Conservation (phyloP, 768 basidiomycete genomes). For the Mycena chlorophos region DNA sequence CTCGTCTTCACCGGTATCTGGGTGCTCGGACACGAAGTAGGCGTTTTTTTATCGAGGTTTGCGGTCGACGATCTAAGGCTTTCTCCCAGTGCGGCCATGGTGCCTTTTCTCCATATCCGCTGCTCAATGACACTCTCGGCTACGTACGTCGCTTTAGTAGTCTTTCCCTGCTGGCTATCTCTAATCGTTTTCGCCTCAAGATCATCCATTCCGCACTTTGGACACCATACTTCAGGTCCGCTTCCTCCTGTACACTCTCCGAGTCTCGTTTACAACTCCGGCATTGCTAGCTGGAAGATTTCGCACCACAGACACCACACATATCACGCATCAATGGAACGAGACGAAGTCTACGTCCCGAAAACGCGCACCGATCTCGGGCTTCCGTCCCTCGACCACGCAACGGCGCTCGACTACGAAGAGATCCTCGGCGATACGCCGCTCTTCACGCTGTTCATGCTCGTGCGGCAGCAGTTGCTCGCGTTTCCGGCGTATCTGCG, state of each 20-base stretch:
- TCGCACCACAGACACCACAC: conserved; percentile 55
- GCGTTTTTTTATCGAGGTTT: too few relatives aligned
- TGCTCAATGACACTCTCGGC: conserved; percentile 50
- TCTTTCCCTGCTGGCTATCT: conserved; percentile 5
- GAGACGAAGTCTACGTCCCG: conserved; percentile 61
- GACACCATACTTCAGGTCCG: conserved; percentile 48
- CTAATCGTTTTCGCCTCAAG: conserved; percentile 5
- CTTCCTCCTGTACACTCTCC: background rate
- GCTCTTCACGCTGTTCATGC: conserved; percentile 40
- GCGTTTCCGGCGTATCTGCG: conserved; percentile 47
- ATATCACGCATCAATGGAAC: conserved; percentile 54
- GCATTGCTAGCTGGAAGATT: conserved; percentile 44
- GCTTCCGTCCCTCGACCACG: conserved; percentile 42
- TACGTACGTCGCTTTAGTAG: conserved; percentile 45
- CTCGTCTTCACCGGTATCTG: conserved; percentile 59
- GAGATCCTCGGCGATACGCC: conserved; percentile 46
- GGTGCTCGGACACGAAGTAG: conserved; percentile 65
- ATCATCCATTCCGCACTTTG: conserved; percentile 49
- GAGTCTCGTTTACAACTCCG: too few relatives aligned
- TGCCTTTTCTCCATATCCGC: conserved; percentile 51
- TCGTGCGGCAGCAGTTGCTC: conserved; percentile 41
- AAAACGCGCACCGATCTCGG: conserved; percentile 58
- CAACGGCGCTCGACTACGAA: conserved; percentile 27
- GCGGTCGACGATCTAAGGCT: too few relatives aligned
- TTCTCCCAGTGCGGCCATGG: conserved; percentile 63